phyloP scores from a whole-genome alignment of 495 filamentous ascomycete genomes.

The Hypoxylon cercidicola region DNA sequence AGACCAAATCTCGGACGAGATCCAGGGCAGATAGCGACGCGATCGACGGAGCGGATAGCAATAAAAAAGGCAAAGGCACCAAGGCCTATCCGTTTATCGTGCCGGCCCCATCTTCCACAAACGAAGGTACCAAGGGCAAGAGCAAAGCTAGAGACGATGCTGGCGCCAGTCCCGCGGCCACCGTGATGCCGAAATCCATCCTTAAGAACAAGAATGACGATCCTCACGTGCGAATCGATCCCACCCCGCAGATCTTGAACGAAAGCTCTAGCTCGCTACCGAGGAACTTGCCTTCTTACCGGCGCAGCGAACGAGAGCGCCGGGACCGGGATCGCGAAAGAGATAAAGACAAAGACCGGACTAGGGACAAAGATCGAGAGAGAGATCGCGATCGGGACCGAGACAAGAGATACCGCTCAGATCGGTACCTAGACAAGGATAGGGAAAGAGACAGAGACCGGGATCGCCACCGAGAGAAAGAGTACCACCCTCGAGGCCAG shows the following conservation, averaged over 20 bases:
- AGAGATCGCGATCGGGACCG: constrained; percentile 42
- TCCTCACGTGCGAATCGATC: constrained; percentile 57
- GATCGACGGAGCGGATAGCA: not conserved
- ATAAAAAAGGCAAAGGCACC: constrained; percentile 36
- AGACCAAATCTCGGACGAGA: not conserved
- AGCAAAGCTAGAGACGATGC: constrained; percentile 34
- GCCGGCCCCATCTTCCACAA: constrained; percentile 46
- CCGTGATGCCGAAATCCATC: constrained; percentile 58
- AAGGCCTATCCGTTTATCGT: constrained; percentile 55
- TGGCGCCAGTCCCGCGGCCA: constrained; percentile 49
- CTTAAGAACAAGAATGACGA: constrained; percentile 62
- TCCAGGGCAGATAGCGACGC: constrained; percentile 16
- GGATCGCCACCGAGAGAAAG: constrained; percentile 29
- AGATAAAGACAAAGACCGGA: constrained; percentile 33
- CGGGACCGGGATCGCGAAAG: constrained; percentile 35
- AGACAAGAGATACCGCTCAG: constrained; percentile 38
- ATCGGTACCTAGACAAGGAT: constrained; percentile 35
- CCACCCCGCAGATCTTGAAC: constrained; percentile 44
- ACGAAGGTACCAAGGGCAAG: constrained; percentile 25
- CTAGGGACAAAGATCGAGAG: constrained; percentile 43
- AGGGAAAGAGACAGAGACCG: constrained; percentile 42
- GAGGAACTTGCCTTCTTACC: constrained; percentile 36
- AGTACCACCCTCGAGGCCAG: constrained; percentile 24
- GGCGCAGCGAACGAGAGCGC: constrained; percentile 40
- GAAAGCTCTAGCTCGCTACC: constrained; percentile 50